Base-by-base conservation (phyloP, 2,329 filamentous ascomycete species). In the Aspergillus latus region DNA sequence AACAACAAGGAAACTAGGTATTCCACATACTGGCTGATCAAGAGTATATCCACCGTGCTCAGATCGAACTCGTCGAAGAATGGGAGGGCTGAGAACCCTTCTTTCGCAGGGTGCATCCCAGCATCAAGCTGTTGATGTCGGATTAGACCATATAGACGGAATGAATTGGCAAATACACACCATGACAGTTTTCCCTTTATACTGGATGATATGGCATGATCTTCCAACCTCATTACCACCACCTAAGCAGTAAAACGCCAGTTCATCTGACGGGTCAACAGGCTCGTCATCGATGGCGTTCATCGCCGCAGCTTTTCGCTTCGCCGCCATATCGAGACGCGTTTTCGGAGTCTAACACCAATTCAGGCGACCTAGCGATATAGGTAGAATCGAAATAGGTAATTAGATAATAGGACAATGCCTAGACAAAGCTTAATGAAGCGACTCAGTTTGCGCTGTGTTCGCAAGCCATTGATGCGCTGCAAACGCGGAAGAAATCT, bases 171-270 rank as follows among this genome's bases (percentile, higher is more conserved):
- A 34, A 29, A 34, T 26, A 72, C 85, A 65, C 79, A 95, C 92
- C 94, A 99, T 99, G 65, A 99, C 91, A 5, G 93, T 97, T 76
- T 99, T 99, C 60, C 94, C 94, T 78, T 97, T 99, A 83, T 99
- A 99, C 70, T 97, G 92, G 58, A 99, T 87, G 66, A 99, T 96
- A 72, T 99, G 94, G 74, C 94, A 97, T 63, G 94, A 97, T 63
- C 94, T 84, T 52, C 94, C 94, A 60, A 99, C 94, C 76, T 99
- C 94, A 74, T 97, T 97, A 64, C 94, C 94, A 59, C 94, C 94
- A 59, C 94, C 94, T 37, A 99, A 80, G 67, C 91, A 95, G 53
- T 96, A 83, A 69, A 99, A 99, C 78, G 92, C 89, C 57, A 99
- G 84, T 79, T 97, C 92, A 71, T 99, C 94, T 1, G 92, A 85